A percentile compares a stretch with the other conserved stretches of the same genome.
phyloP scores from a whole-genome alignment of 163 green algal genomes.

The Prototheca cutis region DNA sequence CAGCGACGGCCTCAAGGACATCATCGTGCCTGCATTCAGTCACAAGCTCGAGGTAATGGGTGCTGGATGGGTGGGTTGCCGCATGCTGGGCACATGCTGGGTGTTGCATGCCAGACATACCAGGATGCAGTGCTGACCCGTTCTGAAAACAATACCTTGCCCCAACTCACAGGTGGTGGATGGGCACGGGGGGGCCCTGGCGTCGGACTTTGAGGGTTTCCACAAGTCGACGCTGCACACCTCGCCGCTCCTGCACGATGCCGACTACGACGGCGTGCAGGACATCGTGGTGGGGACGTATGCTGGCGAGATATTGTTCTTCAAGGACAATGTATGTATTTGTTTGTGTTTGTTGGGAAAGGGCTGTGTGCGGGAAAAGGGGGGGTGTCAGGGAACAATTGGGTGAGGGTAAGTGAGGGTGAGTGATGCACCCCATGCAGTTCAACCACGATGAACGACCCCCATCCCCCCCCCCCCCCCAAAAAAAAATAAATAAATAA shows the following conservation, averaged over 20 bases:
- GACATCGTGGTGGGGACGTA: slow-evolving; percentile 86
- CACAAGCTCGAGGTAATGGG: slow-evolving; percentile 89
- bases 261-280: slow-evolving; percentile 76
- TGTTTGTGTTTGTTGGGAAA: background rate
- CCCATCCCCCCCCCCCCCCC: too few relatives aligned
- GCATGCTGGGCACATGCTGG: too few relatives aligned
- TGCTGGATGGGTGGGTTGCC: too few relatives aligned
- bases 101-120: too few relatives aligned
- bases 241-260: slow-evolving; percentile 82
- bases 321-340: slow-evolving; percentile 52
- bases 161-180: too few relatives aligned
- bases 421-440: too few relatives aligned
- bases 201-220: slow-evolving; percentile 67
- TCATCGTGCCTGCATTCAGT: slow-evolving; percentile 87
- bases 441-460: too few relatives aligned
- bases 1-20: slow-evolving; percentile 82
- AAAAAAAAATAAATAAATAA: too few relatives aligned
- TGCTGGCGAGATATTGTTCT: slow-evolving; percentile 80
- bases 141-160: too few relatives aligned
- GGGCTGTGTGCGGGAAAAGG: too few relatives aligned
- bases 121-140: too few relatives aligned
- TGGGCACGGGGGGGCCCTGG: slow-evolving; percentile 59
- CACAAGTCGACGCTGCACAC: slow-evolving; percentile 76
- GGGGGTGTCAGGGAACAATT: slow-evolving; percentile 1
- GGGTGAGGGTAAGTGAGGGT: too few relatives aligned